Conservation (phyloP, 2,329 filamentous ascomycete genomes). For the Claviceps sp. region DNA sequence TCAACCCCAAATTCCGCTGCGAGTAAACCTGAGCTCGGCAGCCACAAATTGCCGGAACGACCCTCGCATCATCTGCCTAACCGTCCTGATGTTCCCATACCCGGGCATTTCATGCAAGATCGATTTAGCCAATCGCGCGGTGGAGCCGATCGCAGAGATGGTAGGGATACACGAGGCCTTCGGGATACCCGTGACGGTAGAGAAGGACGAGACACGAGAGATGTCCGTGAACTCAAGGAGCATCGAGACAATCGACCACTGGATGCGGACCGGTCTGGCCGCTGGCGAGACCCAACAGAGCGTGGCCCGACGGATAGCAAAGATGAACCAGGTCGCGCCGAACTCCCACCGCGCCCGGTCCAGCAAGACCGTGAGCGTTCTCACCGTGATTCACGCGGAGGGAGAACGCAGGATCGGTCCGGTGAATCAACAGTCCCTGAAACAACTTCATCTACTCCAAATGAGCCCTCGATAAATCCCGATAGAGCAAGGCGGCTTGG, state of each 20-base stretch:
- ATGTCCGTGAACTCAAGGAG: slow-evolving; percentile 22
- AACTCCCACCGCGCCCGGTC: slow-evolving; percentile 23
- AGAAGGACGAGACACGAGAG: slow-evolving; percentile 23
- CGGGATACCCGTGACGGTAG: slow-evolving; percentile 16
- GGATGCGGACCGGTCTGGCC: slow-evolving; percentile 27
- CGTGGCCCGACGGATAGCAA: slow-evolving; percentile 26
- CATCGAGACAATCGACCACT: slow-evolving; percentile 22
- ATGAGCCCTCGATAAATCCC: slow-evolving; percentile 40
- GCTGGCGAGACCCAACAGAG: slow-evolving; percentile 30
- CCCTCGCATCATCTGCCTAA: slow-evolving; percentile 34
- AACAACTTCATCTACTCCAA: slow-evolving; percentile 11
- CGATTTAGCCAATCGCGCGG: slow-evolving; percentile 29
- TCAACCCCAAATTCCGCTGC: slow-evolving; percentile 16
- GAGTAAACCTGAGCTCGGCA: slow-evolving; percentile 16
- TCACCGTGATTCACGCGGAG: slow-evolving; percentile 16
- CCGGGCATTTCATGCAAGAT: slow-evolving; percentile 32
- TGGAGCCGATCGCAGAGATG: slow-evolving; percentile 25
- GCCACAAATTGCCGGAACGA: slow-evolving; percentile 24
- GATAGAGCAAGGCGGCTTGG: slow-evolving; percentile 38
- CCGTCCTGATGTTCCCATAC: slow-evolving; percentile 44
- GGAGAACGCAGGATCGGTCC: slow-evolving; percentile 15
- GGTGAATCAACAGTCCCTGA: slow-evolving; percentile 17
- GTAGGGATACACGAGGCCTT: slow-evolving; percentile 16
- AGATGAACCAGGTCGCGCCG: slow-evolving; percentile 14
- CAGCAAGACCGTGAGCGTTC: slow-evolving; percentile 30